Evolutionary conservation across 2,329 filamentous ascomycete species (phyloP).

Genomic region (Ophioceras dolichostomum): DNA sequence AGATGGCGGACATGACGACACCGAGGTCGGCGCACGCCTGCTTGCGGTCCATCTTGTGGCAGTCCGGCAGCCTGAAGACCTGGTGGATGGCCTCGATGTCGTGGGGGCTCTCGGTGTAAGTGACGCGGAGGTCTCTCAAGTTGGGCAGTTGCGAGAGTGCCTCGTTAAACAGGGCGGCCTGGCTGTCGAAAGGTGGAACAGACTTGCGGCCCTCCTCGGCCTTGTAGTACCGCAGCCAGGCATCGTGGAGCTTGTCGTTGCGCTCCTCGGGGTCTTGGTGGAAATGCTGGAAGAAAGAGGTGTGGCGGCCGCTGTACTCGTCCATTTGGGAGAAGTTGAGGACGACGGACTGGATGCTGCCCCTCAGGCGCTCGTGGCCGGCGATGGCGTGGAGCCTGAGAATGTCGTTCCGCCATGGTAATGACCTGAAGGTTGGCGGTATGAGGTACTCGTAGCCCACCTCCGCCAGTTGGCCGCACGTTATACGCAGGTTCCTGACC

Average conservation of each 20-base stretch:
- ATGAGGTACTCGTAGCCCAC: slow-evolving; percentile 30
- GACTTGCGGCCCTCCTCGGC: slow-evolving; percentile 18
- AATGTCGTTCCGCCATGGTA: slow-evolving; percentile 33
- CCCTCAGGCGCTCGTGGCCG: slow-evolving; percentile 25
- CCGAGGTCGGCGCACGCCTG: slow-evolving; percentile 22
- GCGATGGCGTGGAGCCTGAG: slow-evolving; percentile 30
- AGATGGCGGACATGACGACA: slow-evolving; percentile 8
- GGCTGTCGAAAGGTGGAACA: slow-evolving; percentile 22
- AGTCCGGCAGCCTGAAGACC: slow-evolving; percentile 23
- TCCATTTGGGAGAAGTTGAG: slow-evolving; percentile 32
- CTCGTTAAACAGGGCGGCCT: slow-evolving; percentile 21
- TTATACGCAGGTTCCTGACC: slow-evolving; percentile 27
- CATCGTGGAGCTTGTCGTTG: slow-evolving; percentile 19
- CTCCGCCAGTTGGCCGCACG: slow-evolving; percentile 22
- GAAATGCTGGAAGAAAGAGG: slow-evolving; percentile 22
- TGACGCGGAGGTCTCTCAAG: slow-evolving; percentile 25
- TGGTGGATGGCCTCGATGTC: slow-evolving; percentile 23
- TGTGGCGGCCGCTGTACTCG: slow-evolving; percentile 24
- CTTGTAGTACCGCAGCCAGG: slow-evolving; percentile 23
- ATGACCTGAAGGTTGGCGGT: slow-evolving; percentile 24
- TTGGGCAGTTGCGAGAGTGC: slow-evolving; percentile 26
- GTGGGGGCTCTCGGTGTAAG: slow-evolving; percentile 26
- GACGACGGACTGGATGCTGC: slow-evolving; percentile 27
- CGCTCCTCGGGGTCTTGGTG: slow-evolving; percentile 23
- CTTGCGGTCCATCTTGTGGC: slow-evolving; percentile 24